Evolutionary conservation across 139 green algal species (phyloP), one percentile per base, ranked within the genome.

Genomic region (Yamagishiella unicocca): DNA sequence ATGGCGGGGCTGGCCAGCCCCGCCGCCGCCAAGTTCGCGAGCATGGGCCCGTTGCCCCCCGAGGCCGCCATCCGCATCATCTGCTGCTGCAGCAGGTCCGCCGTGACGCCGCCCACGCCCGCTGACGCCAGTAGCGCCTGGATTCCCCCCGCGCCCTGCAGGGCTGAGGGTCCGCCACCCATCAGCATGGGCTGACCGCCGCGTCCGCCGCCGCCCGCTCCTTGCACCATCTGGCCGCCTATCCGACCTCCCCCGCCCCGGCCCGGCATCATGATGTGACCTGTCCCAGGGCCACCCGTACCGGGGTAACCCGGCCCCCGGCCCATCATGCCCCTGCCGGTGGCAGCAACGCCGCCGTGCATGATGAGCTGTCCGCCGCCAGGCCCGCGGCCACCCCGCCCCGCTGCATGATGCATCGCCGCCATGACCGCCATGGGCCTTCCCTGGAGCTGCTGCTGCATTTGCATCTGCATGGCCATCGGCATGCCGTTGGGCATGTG

Each of bases 401-500:
- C 50, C 50, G 67, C n/a, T 25, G 35, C 67, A 45, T 50, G 27
- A 55, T 24, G 19, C 70, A 58, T n/a, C n/a, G n/a, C 66, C 50
- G 50, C 50, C 66, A 74, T 46, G 14, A 19, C 8, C 37, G 43
- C 72, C 72, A 80, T 62, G 29, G 72, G 25, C 43, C 72, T 40
- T 7, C 40, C 35, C 76, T 67, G 46, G 54, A 72, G 37, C 8
- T 31, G 68, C 42, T 62, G 27, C 42, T 64, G 29, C 61, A 74
- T 85, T n/a, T 74, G 78, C 40, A 85, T 42, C 29, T 75, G 61
- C 78, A 85, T 29, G 24, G 33, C 29, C 37, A 83, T 8, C 9
- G 55, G 76, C 50, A 83, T 71, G 19, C 72, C 72, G 31, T 64
- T 64, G 37, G 54, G 27, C 76, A 67, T 14, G 42, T 81, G 73